Conservation (phyloP, 2,329 filamentous ascomycete species). For the Monilinia fructicola region DNA sequence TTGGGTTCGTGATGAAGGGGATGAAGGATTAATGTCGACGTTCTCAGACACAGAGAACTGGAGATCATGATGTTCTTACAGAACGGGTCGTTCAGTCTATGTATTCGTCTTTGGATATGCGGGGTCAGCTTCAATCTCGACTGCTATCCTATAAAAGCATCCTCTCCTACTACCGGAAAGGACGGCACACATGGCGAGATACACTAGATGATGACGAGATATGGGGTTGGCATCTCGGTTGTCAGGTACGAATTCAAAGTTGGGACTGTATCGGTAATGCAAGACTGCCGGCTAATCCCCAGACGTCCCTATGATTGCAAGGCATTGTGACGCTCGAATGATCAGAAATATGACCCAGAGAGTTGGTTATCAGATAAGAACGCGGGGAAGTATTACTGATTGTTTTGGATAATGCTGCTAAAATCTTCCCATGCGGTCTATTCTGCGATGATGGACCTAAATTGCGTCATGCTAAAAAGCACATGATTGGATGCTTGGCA, state of each 20-base stretch:
- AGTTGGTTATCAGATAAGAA: constrained; percentile 4
- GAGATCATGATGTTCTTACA: constrained; percentile 26
- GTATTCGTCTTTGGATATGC: not conserved
- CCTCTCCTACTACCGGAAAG: not conserved
- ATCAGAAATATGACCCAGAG: not conserved
- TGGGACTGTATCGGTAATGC: not conserved
- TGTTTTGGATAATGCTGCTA: not conserved
- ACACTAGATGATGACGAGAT: constrained; percentile 8
- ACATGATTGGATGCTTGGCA: constrained; percentile 6
- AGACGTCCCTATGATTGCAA: not conserved
- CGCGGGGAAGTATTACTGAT: not conserved
- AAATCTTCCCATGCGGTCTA: not conserved
- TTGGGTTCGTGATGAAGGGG: constrained; percentile 9
- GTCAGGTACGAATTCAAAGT: not conserved
- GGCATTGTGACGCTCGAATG: not conserved
- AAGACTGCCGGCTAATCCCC: not conserved
- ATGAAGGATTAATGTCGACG: constrained; percentile 24
- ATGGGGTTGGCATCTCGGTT: not conserved
- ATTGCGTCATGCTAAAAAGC: not conserved
- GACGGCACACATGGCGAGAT: constrained; percentile 8
- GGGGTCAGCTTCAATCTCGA: not conserved
- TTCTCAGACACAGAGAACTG: constrained; percentile 28
- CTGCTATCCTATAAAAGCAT: not conserved
- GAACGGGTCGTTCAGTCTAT: constrained; percentile 11
- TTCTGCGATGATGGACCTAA: not conserved